A percentile compares a stretch with the other conserved stretches of the same genome.
These are phyloP conservation scores for Calvatia gigantea DNA, from an alignment of 768 basidiomycete species.

Conservation along the genomic window DNA sequence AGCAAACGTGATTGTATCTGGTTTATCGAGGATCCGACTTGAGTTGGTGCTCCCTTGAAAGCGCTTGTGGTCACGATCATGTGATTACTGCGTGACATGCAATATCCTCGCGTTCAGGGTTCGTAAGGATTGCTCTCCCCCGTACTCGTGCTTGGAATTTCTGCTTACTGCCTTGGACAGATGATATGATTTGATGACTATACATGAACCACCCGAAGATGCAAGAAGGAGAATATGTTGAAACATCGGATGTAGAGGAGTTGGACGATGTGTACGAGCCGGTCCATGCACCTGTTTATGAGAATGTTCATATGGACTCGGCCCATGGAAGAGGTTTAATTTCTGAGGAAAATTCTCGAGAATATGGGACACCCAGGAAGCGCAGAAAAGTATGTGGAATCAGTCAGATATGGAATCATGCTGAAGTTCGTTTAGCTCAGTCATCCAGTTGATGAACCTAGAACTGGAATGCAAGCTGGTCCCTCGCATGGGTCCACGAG, in stretches of 20 bases:
- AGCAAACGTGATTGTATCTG: not conserved
- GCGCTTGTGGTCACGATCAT: not conserved
- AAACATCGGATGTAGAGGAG: slow-evolving; percentile 11
- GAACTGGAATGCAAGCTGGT: not conserved
- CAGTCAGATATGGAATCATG: not conserved
- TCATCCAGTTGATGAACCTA: not conserved
- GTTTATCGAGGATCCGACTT: not conserved
- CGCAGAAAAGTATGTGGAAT: slow-evolving; percentile 1
- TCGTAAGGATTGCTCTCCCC: not conserved
- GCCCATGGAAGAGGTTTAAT: not conserved
- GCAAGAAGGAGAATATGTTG: slow-evolving; percentile 6
- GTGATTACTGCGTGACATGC: slow-evolving; percentile 3
- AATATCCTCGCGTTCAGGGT: slow-evolving; percentile 2
- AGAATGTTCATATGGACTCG: not conserved
- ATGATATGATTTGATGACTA: not conserved
- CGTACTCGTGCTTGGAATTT: not conserved
- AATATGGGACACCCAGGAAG: not conserved
- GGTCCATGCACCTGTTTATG: not conserved
- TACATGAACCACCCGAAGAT: not conserved
- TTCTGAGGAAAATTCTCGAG: not conserved
- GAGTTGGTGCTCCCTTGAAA: too few species aligned
- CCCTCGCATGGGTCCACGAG: not conserved
- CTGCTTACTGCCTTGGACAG: not conserved
- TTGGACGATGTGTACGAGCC: not conserved
- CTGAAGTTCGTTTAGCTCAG: slow-evolving; percentile 1